Base-by-base conservation (phyloP, 768 basidiomycete species). In the Tricholoma furcatifolium region DNA sequence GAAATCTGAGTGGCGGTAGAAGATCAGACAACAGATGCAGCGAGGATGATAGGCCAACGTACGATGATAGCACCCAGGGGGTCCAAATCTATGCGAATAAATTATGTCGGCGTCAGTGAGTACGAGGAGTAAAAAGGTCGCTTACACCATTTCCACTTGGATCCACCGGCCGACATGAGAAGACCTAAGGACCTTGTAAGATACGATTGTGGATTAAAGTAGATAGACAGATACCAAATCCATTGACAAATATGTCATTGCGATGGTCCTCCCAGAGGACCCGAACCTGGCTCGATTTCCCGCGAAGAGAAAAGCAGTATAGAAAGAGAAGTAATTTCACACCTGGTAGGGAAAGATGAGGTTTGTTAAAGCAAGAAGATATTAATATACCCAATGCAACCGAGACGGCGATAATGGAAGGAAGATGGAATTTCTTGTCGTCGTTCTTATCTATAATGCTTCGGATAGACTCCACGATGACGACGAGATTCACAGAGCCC, bases 251-350 rank as follows among this genome's bases (percentile, higher is more conserved):
- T n/a, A 93, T 65, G 62, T 96, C 96, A 62, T 94, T 98, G 59
- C 95, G 78, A 59, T 98, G 95, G 65, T 98, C 96, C 68, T 97
- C 91, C 93, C 93, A 98, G 24, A 97, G 79, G n/a, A 97, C 83
- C 42, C 83, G 82, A 2, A 99, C 96, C 70, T 99, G 97, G 61
- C 91, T 94, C 6, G 90, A 93, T 57, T 81, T 83, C 30, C 78
- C 79, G 24, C 91, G 84, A 41, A 96, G 77, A 3, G 90, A 78
- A 62, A 74, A 82, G 67, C 94, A 94, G 70, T 93, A 97, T 4
- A 93, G 34, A 72, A 98, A 98, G 39, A 99, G 80, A 0, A 85
- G 40, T 42, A 93, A 77, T 70, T 99, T 99, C 57, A 91, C 84
- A 45, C 79, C 91, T 93, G 55, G 11, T 48, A 43, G 18, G 39